Conservation (phyloP, 2,329 filamentous ascomycete genomes). For the Ramularia endophylla region DNA sequence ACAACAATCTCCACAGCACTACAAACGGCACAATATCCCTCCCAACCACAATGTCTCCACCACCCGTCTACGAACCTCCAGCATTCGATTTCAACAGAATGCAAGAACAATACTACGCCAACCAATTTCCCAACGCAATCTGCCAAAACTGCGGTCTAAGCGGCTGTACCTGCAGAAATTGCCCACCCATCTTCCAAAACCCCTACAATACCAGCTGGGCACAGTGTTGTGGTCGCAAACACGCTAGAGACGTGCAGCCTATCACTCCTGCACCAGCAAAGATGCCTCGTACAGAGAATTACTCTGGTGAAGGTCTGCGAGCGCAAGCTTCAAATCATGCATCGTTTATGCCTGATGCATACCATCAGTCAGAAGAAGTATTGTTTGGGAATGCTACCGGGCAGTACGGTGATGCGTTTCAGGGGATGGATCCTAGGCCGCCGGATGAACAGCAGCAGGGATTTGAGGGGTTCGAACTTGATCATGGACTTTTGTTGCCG, state of each 20-base stretch:
- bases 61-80: constrained; percentile 13
- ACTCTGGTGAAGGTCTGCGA: constrained; percentile 4
- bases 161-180: constrained; percentile 30
- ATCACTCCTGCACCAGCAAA: constrained; percentile 12
- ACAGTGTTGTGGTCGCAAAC: constrained; percentile 29
- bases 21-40: not conserved
- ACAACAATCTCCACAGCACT: constrained; percentile 1
- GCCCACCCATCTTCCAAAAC: constrained; percentile 29
- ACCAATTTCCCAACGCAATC: constrained; percentile 29
- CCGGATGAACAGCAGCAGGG: constrained; percentile 1
- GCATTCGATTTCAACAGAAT: constrained; percentile 25
- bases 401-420: constrained; percentile 5
- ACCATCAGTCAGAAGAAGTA: not conserved
- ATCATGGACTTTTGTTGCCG: constrained; percentile 9
- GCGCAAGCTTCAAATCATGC: not conserved
- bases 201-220: constrained; percentile 27
- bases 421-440: constrained; percentile 7
- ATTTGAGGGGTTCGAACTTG: constrained; percentile 11
- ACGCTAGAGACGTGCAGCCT: constrained; percentile 24
- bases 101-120: constrained; percentile 23
- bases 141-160: constrained; percentile 30
- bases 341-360: too few species aligned
- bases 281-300: constrained; percentile 11
- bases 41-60: constrained; percentile 3
- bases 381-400: not conserved